phyloP scores from a whole-genome alignment of 495 filamentous ascomycete genomes.

The Daldinia caldariorum region DNA sequence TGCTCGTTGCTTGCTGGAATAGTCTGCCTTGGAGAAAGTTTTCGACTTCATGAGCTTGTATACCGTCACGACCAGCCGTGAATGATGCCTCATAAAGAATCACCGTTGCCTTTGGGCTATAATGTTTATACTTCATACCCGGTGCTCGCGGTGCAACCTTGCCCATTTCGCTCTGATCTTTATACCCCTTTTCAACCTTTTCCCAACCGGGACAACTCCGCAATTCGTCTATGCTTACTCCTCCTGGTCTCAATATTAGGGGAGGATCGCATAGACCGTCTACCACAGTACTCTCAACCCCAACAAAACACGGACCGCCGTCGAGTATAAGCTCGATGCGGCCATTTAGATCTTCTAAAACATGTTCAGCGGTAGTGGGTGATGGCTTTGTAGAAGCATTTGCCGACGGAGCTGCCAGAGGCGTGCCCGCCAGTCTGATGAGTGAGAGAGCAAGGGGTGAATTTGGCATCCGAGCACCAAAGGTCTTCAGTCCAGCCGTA shows the following conservation, averaged over 20 bases:
- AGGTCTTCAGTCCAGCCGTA: conserved; percentile 81
- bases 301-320: conserved; percentile 84
- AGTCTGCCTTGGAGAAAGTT: conserved; percentile 21
- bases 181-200: conserved; percentile 75
- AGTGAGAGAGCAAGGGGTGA: conserved; percentile 85
- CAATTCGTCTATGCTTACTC: conserved; percentile 87
- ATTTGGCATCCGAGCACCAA: conserved; percentile 89
- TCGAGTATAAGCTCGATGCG: conserved; percentile 92
- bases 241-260: conserved; percentile 84
- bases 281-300: conserved; percentile 96
- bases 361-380: conserved; percentile 89
- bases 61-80: conserved; percentile 20
- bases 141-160: conserved; percentile 78
- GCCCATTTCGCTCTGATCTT: conserved; percentile 67
- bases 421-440: conserved; percentile 77
- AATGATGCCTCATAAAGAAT: conserved; percentile 75
- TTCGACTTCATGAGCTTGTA: conserved; percentile 37
- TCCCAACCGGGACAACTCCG: conserved; percentile 82
- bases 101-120: conserved; percentile 89
- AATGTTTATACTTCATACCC: conserved; percentile 99
- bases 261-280: conserved; percentile 87
- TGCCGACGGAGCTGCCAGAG: conserved; percentile 92
- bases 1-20: conserved; percentile 14
- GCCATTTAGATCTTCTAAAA: conserved; percentile 82
- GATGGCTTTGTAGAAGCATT: conserved; percentile 93